Evolutionary conservation across 148 eudicot genomes (phyloP).

Genomic region (Silene latifolia): DNA sequence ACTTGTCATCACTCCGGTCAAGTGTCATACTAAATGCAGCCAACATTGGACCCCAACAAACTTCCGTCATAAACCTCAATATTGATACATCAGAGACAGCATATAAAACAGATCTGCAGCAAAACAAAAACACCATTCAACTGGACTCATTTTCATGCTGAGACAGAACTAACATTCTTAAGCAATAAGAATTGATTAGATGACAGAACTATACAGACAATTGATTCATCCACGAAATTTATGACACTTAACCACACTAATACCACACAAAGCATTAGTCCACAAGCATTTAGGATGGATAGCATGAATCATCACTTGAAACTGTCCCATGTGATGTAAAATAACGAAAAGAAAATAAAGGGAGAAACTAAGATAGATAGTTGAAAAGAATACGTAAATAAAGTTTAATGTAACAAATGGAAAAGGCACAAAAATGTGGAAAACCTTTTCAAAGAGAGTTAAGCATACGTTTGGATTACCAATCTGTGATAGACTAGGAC

Average conservation of each 20-base stretch:
- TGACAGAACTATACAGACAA: not conserved
- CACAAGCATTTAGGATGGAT: not conserved
- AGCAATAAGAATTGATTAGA: not conserved
- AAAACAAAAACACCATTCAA: conserved; percentile 9
- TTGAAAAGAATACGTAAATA: too few relatives aligned
- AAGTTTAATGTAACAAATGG: not conserved
- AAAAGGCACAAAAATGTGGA: not conserved
- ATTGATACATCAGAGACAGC: conserved; percentile 76
- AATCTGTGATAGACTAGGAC: not conserved
- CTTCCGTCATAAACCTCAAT: conserved; percentile 96
- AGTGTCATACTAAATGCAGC: conserved; percentile 98
- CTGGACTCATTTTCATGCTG: not conserved
- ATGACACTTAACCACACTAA: not conserved
- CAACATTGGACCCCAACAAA: conserved; percentile 98
- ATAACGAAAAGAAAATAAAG: not conserved
- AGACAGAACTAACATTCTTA: not conserved
- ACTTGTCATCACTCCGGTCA: conserved; percentile 93
- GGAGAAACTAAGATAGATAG: not conserved
- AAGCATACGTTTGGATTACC: not conserved
- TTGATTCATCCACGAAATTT: not conserved
- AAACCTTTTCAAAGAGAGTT: not conserved
- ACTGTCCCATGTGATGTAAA: not conserved
- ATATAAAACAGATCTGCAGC: conserved; percentile 68
- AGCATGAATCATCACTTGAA: not conserved
- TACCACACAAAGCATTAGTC: not conserved